Percentiles rank a stretch among this genome's conserved stretches.
These are phyloP conservation scores for Physcomitrellopsis africana DNA, from an alignment of 225 moss, liverwort and hornwort genomes.

Conservation along the genomic window DNA sequence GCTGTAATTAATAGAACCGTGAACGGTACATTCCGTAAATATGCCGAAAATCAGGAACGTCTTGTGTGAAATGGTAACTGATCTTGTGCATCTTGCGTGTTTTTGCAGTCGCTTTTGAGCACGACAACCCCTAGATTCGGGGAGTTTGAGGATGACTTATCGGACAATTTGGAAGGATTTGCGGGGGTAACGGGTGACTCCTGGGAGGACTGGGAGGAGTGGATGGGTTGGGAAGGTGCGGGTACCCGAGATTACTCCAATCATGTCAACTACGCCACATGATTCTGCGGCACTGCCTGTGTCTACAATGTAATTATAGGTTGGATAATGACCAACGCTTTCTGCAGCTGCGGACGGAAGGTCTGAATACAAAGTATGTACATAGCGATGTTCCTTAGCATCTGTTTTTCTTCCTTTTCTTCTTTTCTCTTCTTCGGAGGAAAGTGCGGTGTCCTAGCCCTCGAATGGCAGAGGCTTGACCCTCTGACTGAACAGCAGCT, in stretches of 20 bases:
- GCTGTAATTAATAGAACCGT: no score
- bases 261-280: constrained; percentile 48
- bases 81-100: background rate
- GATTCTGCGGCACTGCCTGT: background rate
- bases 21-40: background rate
- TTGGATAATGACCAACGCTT: constrained; percentile 5
- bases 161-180: constrained; percentile 51
- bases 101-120: constrained; percentile 30
- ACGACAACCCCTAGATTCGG: constrained; percentile 33
- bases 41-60: background rate
- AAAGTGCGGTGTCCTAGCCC: background rate
- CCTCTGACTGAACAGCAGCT: background rate
- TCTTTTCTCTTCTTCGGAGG: no score
- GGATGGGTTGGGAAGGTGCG: constrained; percentile 80
- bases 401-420: background rate
- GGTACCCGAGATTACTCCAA: constrained; percentile 46
- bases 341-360: constrained; percentile 3
- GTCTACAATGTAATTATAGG: constrained; percentile 17
- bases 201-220: constrained; percentile 78
- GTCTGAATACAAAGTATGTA: constrained; percentile 9
- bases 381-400: constrained; percentile 24
- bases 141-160: constrained; percentile 39
- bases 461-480: background rate
- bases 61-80: background rate
- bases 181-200: constrained; percentile 49